Conservation (phyloP, 163 green algal genomes). For the Scenedesmus sp. region DNA sequence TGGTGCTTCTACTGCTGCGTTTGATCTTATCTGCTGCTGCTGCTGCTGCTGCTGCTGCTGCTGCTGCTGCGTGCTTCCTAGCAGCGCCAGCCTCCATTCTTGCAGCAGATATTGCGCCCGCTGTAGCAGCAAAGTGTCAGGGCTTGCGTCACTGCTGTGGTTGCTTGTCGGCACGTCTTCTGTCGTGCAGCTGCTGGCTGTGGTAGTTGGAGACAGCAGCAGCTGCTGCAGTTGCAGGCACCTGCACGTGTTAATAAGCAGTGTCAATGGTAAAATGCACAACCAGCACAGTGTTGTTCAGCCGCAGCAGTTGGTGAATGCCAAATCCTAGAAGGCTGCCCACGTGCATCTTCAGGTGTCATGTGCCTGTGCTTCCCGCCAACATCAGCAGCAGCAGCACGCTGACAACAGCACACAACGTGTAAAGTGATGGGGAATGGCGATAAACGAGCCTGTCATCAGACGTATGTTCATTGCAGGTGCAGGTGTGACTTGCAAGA, state of each 20-base stretch:
- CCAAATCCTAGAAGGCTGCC: background rate
- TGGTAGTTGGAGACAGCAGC: slow-evolving; percentile 6
- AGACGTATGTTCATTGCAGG: too few species aligned
- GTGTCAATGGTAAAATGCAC: too few species aligned
- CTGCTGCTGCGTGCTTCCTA: background rate
- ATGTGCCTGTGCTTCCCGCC: background rate
- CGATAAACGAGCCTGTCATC: background rate
- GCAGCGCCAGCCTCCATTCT: background rate
- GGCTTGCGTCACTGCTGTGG: background rate
- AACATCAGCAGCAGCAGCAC: background rate
- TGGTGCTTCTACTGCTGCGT: too few species aligned
- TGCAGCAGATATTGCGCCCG: background rate
- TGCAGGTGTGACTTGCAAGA: too few species aligned
- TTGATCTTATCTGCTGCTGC: background rate
- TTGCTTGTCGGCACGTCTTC: background rate
- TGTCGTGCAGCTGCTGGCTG: background rate
- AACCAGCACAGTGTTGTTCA: background rate
- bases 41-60: background rate
- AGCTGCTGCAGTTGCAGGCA: background rate
- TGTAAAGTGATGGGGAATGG: too few species aligned
- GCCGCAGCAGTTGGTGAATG: too few species aligned
- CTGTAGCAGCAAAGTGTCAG: background rate
- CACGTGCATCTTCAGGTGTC: background rate
- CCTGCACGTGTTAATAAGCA: background rate
- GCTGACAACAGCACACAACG: background rate